Conservation (phyloP, 805 yeast genomes). For the Cyberlindnera subsufficiens region DNA sequence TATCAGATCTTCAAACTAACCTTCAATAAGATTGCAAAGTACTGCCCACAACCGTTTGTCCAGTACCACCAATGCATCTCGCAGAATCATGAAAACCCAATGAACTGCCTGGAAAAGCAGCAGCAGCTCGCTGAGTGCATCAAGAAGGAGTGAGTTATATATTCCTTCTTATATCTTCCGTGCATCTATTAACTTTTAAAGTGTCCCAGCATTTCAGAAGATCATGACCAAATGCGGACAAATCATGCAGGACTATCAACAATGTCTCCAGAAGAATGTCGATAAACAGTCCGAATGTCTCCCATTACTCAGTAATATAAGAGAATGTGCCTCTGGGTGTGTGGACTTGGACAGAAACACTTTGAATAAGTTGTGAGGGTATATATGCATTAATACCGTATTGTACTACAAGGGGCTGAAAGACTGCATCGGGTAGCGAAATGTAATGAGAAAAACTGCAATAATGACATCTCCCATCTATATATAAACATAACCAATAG, state of each 20-base stretch:
- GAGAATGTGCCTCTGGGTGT: constrained; percentile 54
- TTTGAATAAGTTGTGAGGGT: constrained; percentile 7
- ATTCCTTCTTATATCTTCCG: background rate
- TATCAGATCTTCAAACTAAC: background rate
- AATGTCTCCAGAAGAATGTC: constrained; percentile 47
- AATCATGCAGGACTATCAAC: constrained; percentile 56
- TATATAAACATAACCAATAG: no score
- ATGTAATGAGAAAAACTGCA: no score
- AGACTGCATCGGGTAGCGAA: background rate
- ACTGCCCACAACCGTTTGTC: constrained; percentile 69
- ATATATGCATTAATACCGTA: background rate
- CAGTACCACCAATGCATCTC: constrained; percentile 70
- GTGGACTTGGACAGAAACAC: constrained; percentile 23
- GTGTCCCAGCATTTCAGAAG: constrained; percentile 65
- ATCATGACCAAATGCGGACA: constrained; percentile 59
- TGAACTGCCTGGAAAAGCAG: constrained; percentile 52
- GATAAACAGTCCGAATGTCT: constrained; percentile 46
- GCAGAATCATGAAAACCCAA: constrained; percentile 44
- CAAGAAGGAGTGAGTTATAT: constrained; percentile 27
- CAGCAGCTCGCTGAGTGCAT: constrained; percentile 57
- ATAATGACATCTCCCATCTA: no score
- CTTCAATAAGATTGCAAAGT: constrained; percentile 46
- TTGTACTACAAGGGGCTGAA: background rate
- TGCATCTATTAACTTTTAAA: background rate
- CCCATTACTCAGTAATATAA: constrained; percentile 44